Percentiles rank a stretch among this genome's conserved stretches.
These are phyloP conservation scores for Coemansia sp. DNA, from an alignment of 192 early-diverging fungal genomes.

Conservation along the genomic window DNA sequence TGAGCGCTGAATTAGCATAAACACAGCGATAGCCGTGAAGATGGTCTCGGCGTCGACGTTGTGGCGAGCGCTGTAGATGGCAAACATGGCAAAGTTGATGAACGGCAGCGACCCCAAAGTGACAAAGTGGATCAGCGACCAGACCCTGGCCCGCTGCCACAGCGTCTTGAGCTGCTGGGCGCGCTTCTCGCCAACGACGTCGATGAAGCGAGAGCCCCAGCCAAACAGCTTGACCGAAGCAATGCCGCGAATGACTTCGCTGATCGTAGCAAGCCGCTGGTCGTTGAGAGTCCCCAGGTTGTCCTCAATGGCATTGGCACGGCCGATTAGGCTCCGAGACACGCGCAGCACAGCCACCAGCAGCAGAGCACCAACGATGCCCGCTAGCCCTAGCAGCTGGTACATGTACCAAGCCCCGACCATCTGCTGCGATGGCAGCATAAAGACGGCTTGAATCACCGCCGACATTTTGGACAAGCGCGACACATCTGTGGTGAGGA, in stretches of 20 bases:
- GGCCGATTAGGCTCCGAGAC: slow-evolving; percentile 49
- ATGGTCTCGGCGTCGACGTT: slow-evolving; percentile 58
- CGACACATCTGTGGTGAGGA: slow-evolving; percentile 65
- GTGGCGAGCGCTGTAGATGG: slow-evolving; percentile 58
- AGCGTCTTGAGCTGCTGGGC: slow-evolving; percentile 58
- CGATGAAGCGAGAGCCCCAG: slow-evolving; percentile 74
- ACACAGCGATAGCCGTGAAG: slow-evolving; percentile 73
- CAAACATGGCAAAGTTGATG: slow-evolving; percentile 60
- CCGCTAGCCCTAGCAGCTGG: slow-evolving; percentile 71
- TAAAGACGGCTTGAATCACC: slow-evolving; percentile 54
- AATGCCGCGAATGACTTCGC: slow-evolving; percentile 82
- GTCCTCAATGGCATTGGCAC: slow-evolving; percentile 56
- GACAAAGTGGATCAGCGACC: slow-evolving; percentile 59
- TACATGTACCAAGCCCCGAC: slow-evolving; percentile 70
- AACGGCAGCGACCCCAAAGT: slow-evolving; percentile 58
- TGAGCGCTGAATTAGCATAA: slow-evolving; percentile 64
- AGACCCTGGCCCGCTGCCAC: slow-evolving; percentile 40
- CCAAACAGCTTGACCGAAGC: slow-evolving; percentile 87
- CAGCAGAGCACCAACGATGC: slow-evolving; percentile 68
- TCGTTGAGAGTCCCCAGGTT: slow-evolving; percentile 61
- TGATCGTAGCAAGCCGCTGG: slow-evolving; percentile 70
- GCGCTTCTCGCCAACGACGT: slow-evolving; percentile 64
- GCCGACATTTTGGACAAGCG: slow-evolving; percentile 55
- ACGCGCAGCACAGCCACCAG: slow-evolving; percentile 60
- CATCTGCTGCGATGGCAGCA: slow-evolving; percentile 60